Evolutionary conservation across 768 basidiomycete genomes (phyloP).

Genomic region (Serendipita sp.): DNA sequence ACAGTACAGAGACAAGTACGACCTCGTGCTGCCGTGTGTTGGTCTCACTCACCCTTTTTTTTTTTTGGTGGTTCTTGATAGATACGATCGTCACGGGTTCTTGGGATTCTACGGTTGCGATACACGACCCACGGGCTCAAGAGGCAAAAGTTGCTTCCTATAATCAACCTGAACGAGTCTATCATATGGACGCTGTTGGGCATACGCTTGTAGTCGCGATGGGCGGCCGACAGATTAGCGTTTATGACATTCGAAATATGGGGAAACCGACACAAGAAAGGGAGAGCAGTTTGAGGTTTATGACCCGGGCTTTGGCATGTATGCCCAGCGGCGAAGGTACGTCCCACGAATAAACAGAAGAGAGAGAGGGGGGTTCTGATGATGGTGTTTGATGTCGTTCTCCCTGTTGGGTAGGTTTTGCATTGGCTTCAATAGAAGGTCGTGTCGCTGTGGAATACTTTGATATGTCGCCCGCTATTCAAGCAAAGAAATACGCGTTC

Average conservation of each 20-base stretch:
- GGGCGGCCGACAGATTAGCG: constrained; percentile 79
- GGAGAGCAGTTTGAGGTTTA: constrained; percentile 88
- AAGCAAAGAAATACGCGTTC: constrained; percentile 90
- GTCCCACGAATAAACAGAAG: constrained; percentile 9
- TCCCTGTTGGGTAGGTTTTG: constrained; percentile 50
- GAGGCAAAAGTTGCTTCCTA: constrained; percentile 42
- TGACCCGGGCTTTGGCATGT: constrained; percentile 80
- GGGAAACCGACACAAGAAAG: constrained; percentile 55
- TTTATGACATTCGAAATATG: constrained; percentile 77
- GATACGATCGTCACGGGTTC: constrained; percentile 71
- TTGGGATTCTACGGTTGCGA: constrained; percentile 78
- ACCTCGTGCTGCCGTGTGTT: constrained; percentile 9
- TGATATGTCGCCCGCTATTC: constrained; percentile 56
- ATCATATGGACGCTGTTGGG: constrained; percentile 63
- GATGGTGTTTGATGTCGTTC: background rate
- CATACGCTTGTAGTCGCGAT: constrained; percentile 79
- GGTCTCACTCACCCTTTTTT: background rate
- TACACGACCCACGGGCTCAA: constrained; percentile 68
- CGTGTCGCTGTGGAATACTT: constrained; percentile 96
- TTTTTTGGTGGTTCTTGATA: constrained; percentile 16
- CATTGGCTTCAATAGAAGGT: constrained; percentile 86
- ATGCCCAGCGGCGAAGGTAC: constrained; percentile 86
- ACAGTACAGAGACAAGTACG: constrained; percentile 47
- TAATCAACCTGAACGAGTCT: constrained; percentile 66
- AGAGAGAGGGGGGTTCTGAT: background rate